Percentiles rank a stretch among this genome's conserved stretches.
Evolutionary conservation across 192 early-diverging fungal genomes (phyloP).

Genomic region (Rhizophagus prolifer): DNA sequence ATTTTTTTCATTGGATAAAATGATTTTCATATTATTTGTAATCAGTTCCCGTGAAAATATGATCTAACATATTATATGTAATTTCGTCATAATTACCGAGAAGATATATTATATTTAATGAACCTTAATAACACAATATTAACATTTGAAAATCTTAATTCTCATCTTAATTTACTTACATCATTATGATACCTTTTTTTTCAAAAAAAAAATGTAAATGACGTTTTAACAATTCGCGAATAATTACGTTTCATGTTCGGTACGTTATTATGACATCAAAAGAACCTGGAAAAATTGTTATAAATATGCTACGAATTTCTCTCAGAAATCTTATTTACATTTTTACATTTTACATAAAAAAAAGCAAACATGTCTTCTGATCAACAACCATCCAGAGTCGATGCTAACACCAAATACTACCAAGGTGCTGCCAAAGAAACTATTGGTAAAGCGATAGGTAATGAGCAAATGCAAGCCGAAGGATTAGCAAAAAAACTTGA

Average conservation of each 20-base stretch:
- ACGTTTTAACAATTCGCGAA: background rate
- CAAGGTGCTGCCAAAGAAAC: conserved; percentile 4
- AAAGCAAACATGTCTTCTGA: background rate
- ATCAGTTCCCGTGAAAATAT: too few species aligned
- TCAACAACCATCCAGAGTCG: conserved; percentile 10
- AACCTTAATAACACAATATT: too few species aligned
- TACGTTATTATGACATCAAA: background rate
- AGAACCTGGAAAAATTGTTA: background rate
- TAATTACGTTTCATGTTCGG: background rate
- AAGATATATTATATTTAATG: too few species aligned
- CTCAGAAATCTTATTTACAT: background rate
- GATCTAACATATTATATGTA: too few species aligned
- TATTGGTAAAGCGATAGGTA: background rate
- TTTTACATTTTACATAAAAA: background rate
- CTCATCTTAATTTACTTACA: too few species aligned
- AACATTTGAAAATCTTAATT: too few species aligned
- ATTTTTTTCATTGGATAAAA: too few species aligned
- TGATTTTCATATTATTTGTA: too few species aligned
- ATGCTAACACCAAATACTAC: conserved; percentile 1
- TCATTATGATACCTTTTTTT: too few species aligned
- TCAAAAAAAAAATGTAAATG: too few species aligned
- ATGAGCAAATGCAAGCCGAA: conserved; percentile 7
- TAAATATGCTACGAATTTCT: background rate
- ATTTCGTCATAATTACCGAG: too few species aligned
- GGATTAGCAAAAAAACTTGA: background rate